Evolutionary conservation across 2,329 filamentous ascomycete genomes (phyloP), one percentile per base, ranked within the genome.

Genomic region (Microdochium paspali): DNA sequence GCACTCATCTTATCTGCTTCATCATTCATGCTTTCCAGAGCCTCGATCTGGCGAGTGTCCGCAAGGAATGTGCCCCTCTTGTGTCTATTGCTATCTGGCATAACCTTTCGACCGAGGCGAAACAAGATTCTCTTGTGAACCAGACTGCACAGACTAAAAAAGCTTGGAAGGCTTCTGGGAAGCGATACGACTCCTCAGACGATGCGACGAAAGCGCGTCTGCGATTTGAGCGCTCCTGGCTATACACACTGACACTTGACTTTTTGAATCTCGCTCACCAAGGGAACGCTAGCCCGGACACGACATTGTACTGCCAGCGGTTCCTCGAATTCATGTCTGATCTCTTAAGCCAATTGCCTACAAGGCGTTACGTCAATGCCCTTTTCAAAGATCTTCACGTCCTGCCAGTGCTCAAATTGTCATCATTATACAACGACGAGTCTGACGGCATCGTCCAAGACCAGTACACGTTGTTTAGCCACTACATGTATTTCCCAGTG

Each of bases 71-170:
- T 66, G 93, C 91, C 6, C 89, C 94, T 2, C 72, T 98, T 46
- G 91, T 98, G 20, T 93, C 90, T 12, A 95, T 98, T 57, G 85
- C 87, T 1, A 89, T 93, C 57, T 98, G 93, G 93, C 88, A 97
- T 59, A 94, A 95, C 61, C 70, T 98, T 31, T 86, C 87, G 25
- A 86, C 79, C 48, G 89, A 94, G 28, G 75, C 77, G 49, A 79
- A 82, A 52, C 80, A 89, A 54, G 87, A 95, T 47, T 71, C 72
- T 28, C 79, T 82, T 47, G 74, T 98, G 25, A 82, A 87, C 40
- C 82, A 87, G 55, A 78, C 79, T 44, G 68, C 80, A n/a, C 83
- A 87, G 53, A 67, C 95, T 57, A 84, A 80, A 61, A 97, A 96
- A 64, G 85, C 89, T 45, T 98, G 93, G 93, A 84, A 89, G 58